These are phyloP conservation scores for Pinus taeda DNA, from an alignment of 75 land plant genomes.

Conservation along the genomic window DNA sequence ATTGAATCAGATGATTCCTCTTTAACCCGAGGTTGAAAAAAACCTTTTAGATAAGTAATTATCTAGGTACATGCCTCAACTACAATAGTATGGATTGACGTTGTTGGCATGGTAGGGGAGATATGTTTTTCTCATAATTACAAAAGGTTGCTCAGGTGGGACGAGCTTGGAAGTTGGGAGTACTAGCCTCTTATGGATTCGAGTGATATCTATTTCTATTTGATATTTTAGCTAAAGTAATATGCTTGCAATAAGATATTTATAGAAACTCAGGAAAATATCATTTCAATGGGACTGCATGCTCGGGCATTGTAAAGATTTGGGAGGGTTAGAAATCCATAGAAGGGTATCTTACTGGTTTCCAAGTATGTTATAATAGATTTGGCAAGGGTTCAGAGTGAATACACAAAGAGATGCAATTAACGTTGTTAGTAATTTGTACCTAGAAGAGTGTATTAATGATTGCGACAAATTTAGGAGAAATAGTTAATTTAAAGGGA, in stretches of 20 bases:
- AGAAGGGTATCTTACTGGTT: background rate
- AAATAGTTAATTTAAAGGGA: background rate
- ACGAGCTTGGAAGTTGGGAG: background rate
- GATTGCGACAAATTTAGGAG: background rate
- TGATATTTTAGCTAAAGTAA: background rate
- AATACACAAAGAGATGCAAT: background rate
- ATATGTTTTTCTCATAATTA: background rate
- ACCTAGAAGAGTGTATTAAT: background rate
- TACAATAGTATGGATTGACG: background rate
- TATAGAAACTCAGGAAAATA: background rate
- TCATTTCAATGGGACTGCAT: background rate
- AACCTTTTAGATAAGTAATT: background rate
- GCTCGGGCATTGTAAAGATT: background rate
- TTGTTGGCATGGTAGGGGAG: background rate
- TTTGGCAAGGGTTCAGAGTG: background rate
- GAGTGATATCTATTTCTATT: background rate
- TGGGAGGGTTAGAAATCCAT: background rate
- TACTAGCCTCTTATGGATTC: background rate
- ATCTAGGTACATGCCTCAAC: background rate
- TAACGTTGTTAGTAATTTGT: too few species aligned
- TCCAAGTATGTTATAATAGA: background rate
- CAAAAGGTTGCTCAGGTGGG: too few species aligned
- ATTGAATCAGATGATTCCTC: background rate
- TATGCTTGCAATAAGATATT: background rate
- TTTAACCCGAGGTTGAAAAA: background rate